phyloP scores from a whole-genome alignment of 192 early-diverging fungal species.

The Entomortierella lignicola region DNA sequence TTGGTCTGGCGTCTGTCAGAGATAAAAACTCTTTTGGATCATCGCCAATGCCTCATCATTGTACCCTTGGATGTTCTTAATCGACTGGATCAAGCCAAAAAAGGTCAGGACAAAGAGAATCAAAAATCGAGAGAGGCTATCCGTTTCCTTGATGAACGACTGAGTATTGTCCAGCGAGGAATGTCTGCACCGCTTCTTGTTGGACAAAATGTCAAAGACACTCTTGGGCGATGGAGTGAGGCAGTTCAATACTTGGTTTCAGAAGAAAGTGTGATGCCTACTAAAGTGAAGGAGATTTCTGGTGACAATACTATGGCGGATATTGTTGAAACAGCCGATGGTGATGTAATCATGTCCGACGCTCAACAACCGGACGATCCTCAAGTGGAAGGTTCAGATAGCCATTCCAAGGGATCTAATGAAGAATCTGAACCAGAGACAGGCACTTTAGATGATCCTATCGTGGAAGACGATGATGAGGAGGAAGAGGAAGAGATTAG shows the following conservation, averaged over 20 bases:
- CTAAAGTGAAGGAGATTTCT: background rate
- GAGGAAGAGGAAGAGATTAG: slow-evolving; percentile 39
- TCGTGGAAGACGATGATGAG: slow-evolving; percentile 8
- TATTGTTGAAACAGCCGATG: background rate
- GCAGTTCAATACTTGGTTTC: slow-evolving; percentile 54
- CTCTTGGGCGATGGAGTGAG: slow-evolving; percentile 58
- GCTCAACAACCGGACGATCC: slow-evolving; percentile 15
- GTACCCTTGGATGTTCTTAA: slow-evolving; percentile 69
- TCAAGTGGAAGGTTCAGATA: background rate
- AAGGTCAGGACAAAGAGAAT: slow-evolving; percentile 62
- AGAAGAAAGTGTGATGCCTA: slow-evolving; percentile 12
- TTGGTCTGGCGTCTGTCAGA: slow-evolving; percentile 59
- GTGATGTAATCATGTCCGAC: slow-evolving; percentile 7
- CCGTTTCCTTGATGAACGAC: slow-evolving; percentile 56
- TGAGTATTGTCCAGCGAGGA: slow-evolving; percentile 27
- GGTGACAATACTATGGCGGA: background rate
- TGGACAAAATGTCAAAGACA: slow-evolving; percentile 61
- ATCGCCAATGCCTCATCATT: slow-evolving; percentile 58
- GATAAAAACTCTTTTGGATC: slow-evolving; percentile 59
- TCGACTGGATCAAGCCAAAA: slow-evolving; percentile 64
- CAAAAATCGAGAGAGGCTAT: slow-evolving; percentile 65
- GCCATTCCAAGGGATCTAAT: background rate
- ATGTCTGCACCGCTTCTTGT: slow-evolving; percentile 53
- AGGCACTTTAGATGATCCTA: background rate
- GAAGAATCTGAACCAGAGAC: background rate